phyloP scores from a whole-genome alignment of 2,329 filamentous ascomycete species.

The Nemania sp. region DNA sequence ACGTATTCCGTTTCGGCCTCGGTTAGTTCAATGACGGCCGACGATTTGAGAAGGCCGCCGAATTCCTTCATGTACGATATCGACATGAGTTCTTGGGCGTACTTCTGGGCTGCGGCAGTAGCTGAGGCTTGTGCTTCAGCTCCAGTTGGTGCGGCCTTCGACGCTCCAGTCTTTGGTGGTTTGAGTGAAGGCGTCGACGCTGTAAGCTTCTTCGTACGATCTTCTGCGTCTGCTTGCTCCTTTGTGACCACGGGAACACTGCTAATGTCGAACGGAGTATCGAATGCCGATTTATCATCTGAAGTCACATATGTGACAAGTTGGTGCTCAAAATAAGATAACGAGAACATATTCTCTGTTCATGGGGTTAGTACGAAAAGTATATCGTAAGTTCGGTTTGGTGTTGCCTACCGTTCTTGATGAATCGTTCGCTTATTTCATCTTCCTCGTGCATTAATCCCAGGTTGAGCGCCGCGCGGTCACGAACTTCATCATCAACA shows the following conservation, averaged over 20 bases:
- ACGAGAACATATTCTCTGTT: slow-evolving; percentile 89
- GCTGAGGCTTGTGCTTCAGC: slow-evolving; percentile 78
- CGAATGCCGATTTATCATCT: slow-evolving; percentile 84
- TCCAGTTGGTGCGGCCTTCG: slow-evolving; percentile 70
- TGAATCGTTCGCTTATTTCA: slow-evolving; percentile 81
- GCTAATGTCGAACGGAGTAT: slow-evolving; percentile 84
- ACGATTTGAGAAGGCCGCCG: slow-evolving; percentile 90
- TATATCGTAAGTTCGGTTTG: not conserved
- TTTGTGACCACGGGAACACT: slow-evolving; percentile 91
- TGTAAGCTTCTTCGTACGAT: slow-evolving; percentile 95
- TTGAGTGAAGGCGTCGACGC: slow-evolving; percentile 92
- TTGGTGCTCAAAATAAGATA: slow-evolving; percentile 94
- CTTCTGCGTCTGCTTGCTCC: slow-evolving; percentile 94
- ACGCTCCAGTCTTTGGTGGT: slow-evolving; percentile 79
- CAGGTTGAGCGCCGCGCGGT: slow-evolving; percentile 91
- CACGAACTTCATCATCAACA: slow-evolving; percentile 95
- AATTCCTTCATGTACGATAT: slow-evolving; percentile 93
- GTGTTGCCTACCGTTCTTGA: slow-evolving; percentile 77
- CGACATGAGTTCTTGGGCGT: slow-evolving; percentile 81
- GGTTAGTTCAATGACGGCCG: slow-evolving; percentile 81
- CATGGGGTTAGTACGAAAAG: slow-evolving; percentile 36
- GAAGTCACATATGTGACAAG: slow-evolving; percentile 97
- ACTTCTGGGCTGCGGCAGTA: slow-evolving; percentile 82
- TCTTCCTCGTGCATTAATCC: slow-evolving; percentile 92
- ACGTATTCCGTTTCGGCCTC: slow-evolving; percentile 98